Percentiles rank a stretch among this genome's conserved stretches.
Evolutionary conservation across 345 rosid genomes (phyloP).

Genomic region (Boechera stricta): DNA sequence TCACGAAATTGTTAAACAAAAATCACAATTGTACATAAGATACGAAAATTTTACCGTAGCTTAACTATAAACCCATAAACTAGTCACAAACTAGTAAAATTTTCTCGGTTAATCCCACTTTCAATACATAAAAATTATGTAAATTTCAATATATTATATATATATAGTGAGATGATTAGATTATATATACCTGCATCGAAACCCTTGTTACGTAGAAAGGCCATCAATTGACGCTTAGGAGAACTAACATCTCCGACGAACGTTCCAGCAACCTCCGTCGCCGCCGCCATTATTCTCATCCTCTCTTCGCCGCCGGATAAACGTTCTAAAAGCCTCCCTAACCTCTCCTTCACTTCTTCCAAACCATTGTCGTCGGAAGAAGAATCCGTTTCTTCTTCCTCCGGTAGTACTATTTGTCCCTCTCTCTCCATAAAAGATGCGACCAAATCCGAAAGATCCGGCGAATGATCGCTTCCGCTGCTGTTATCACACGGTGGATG

Average conservation of each 20-base stretch:
- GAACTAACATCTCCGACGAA: conserved; percentile 36
- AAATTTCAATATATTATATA: not conserved
- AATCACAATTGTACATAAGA: not conserved
- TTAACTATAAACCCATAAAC: not conserved
- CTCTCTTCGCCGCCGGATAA: conserved; percentile 39
- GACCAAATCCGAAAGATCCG: conserved; percentile 74
- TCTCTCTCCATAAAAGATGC: conserved; percentile 75
- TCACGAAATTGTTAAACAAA: not conserved
- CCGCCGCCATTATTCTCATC: conserved; percentile 44
- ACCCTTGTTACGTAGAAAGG: conserved; percentile 58
- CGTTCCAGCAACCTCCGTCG: conserved; percentile 38
- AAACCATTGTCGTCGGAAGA: conserved; percentile 40
- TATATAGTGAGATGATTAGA: not conserved
- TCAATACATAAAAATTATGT: not conserved
- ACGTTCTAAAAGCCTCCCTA: conserved; percentile 42
- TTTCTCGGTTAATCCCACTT: not conserved
- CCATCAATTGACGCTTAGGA: conserved; percentile 57
- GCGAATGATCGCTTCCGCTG: conserved; percentile 68
- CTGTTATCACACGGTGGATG: conserved; percentile 59
- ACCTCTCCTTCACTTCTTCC: conserved; percentile 50
- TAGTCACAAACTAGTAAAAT: not conserved
- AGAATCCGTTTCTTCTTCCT: conserved; percentile 1
- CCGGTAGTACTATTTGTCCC: not conserved
- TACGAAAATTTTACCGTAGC: not conserved
- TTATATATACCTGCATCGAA: conserved; percentile 69